Base-by-base conservation (phyloP, 306 rosid genomes). In the Malus fusca region DNA sequence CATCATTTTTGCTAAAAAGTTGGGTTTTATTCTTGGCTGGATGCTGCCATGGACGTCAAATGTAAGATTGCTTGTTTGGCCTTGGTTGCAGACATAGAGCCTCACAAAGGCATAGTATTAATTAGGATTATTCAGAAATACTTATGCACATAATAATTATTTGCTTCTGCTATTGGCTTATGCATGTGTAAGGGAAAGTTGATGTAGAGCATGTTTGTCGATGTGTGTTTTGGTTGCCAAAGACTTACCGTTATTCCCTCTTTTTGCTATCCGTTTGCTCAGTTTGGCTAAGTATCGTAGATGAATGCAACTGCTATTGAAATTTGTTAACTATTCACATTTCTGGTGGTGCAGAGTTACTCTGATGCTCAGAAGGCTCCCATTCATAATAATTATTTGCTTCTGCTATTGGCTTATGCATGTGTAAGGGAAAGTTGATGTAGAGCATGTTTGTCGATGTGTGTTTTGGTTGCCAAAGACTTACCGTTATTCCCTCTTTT, bases 361-460 rank as follows among this genome's bases (percentile, higher is more conserved):
- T 87, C 91, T 76, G 98, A 87, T 88, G 98, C 98, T 59, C 96
- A 84, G 71, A 96, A 88, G 80, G 99, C 99, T 64, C 92, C 92
- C n/a, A 87, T 83, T 85, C 92, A 92, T 84, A 90, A 92, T 56
- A 97, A 97, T n/a, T n/a, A n/a, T 48, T 48, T 48, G 55, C 55
- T 48, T 15, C 55, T 48, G 55, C 21, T 48, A 6, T 48, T 48
- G 55, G 55, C 55, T 48, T 48, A 1, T 48, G 55, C 55, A 15
- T 52, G 3, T 21, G 26, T 14, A 25, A 25, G 1, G 43, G 40
- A 15, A 26, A 35, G 28, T 19, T 56, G 31, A 33, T 71, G 65
- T 31, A 21, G 75, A 55, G 8, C 15, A 33, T 35, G 61, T 56
- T 9, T n/a, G 28, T 56, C 26, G 22, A 53, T 18, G 62, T 56